phyloP scores from a whole-genome alignment of 352 stramenopile species.

The Elongisporangium prolatum region DNA sequence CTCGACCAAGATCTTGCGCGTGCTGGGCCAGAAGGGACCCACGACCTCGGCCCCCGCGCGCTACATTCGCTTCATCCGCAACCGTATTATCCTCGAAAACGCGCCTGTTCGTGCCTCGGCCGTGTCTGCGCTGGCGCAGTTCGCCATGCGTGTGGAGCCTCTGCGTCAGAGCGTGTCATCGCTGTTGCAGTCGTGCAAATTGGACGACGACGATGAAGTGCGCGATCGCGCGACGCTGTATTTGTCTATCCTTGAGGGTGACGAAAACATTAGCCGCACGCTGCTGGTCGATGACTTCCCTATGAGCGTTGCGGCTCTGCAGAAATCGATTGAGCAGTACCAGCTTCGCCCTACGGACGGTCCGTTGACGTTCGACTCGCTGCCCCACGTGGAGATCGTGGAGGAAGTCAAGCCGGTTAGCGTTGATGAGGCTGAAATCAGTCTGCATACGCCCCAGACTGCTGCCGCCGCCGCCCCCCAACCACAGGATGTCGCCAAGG shows the following conservation, averaged over 20 bases:
- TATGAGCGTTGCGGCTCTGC: conserved; percentile 60
- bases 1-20: conserved; percentile 93
- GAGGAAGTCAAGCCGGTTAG: conserved; percentile 30
- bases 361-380: conserved; percentile 71
- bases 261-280: conserved; percentile 45
- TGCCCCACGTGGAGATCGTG: conserved; percentile 81
- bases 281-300: conserved; percentile 77
- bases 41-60: conserved; percentile 91
- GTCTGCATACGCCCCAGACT: conserved; percentile 18
- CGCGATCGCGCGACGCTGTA: conserved; percentile 90
- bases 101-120: conserved; percentile 94
- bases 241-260: conserved; percentile 65
- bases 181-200: conserved; percentile 93
- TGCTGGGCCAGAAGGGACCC: conserved; percentile 94
- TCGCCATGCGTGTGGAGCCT: conserved; percentile 92
- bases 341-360: conserved; percentile 68
- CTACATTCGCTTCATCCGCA: conserved; percentile 99
- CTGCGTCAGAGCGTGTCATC: conserved; percentile 92
- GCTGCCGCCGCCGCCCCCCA: conserved; percentile 22
- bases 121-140: conserved; percentile 94
- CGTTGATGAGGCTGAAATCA: conserved; percentile 32
- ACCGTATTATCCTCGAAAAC: conserved; percentile 99
- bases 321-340: conserved; percentile 89
- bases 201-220: conserved; percentile 98
- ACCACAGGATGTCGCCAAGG: conserved; percentile 81